A percentile compares a stretch with the other conserved stretches of the same genome.
These are phyloP conservation scores for Marasmius fiardii DNA, from an alignment of 1,284 basidiomycete genomes.

Conservation along the genomic window DNA sequence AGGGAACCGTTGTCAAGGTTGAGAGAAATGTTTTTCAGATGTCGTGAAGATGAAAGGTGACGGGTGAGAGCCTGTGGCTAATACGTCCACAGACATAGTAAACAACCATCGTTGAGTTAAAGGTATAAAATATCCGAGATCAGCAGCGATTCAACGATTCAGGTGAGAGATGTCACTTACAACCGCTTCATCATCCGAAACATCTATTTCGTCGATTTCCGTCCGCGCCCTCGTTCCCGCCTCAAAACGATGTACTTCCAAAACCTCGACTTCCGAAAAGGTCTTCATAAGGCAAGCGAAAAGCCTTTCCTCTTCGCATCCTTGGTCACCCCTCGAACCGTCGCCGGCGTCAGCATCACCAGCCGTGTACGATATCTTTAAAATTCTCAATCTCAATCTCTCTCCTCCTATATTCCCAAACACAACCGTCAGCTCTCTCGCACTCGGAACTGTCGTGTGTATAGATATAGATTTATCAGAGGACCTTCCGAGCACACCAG, in stretches of 20 bases:
- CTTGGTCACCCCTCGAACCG: not conserved
- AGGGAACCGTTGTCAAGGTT: conserved; percentile 14
- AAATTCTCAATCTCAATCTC: too few species aligned
- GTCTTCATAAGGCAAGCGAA: conserved; percentile 1
- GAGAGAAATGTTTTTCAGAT: conserved; percentile 5
- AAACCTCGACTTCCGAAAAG: not conserved
- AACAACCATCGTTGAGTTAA: too few species aligned
- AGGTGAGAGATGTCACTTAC: conserved; percentile 1
- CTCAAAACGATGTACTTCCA: conserved; percentile 12
- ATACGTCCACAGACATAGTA: too few species aligned
- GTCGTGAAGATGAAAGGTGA: not conserved
- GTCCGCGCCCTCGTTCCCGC: conserved; percentile 1
- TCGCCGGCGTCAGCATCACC: not conserved
- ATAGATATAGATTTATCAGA: conserved; percentile 5
- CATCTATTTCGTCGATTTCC: too few species aligned
- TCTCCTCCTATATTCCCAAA: too few species aligned
- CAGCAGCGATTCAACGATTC: too few species aligned
- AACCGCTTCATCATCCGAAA: conserved; percentile 6
- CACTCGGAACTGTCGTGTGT: conserved; percentile 4
- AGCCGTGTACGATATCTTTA: conserved; percentile 7
- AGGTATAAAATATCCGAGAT: too few species aligned
- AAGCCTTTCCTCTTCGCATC: conserved; percentile 1
- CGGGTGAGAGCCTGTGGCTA: conserved; percentile 7
- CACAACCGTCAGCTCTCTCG: conserved; percentile 3
- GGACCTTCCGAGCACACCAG: conserved; percentile 2